Evolutionary conservation across 2,329 filamentous ascomycete species (phyloP), one percentile per base, ranked within the genome.

Genomic region (Tolypocladium amazonense): DNA sequence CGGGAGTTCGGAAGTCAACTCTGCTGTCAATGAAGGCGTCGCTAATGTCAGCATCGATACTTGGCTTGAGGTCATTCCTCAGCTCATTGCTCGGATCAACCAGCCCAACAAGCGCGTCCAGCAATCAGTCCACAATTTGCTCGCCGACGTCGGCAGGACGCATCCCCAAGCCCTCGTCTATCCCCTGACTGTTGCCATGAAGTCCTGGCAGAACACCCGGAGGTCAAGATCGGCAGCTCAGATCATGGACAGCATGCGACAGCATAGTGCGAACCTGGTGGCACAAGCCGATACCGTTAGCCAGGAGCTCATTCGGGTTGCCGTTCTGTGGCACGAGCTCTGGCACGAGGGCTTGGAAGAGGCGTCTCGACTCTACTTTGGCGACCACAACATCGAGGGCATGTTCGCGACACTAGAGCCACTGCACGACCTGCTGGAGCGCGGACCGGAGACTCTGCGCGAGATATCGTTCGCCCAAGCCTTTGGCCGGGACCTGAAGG

Each of bases 341-440:
- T 99, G 94, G 94, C 94, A 99, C 66, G 95, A 99, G 74, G 95
- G 90, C 35, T 81, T 99, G 20, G 94, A 99, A 74, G 95, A 99
- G 76, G 95, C 94, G 1, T 97, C 92, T 38, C 85, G 94, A 58
- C 79, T 99, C 23, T 99, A 97, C 79, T 99, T 99, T 74, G 94
- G 93, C 61, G 93, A 97, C 68, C 89, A 95, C 69, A 96, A 99
- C 72, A 94, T 97, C 53, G 90, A 97, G 62, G 95, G 93, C 69
- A 99, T 99, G 94, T 94, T 99, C 72, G 83, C 86, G 14, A 92
- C 90, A 0, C 83, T 99, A 6, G 89, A 89, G 56, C 95, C 95
- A 8, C 80, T 99, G 30, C 94, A 99, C 71, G 90, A 92, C 50
- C 88, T 94, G 78, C 82, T 99, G 50, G 92, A 96, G 69, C 88